These are phyloP conservation scores for Lanmaoa pseudosensibilis DNA, from an alignment of 768 basidiomycete species.

Conservation along the genomic window DNA sequence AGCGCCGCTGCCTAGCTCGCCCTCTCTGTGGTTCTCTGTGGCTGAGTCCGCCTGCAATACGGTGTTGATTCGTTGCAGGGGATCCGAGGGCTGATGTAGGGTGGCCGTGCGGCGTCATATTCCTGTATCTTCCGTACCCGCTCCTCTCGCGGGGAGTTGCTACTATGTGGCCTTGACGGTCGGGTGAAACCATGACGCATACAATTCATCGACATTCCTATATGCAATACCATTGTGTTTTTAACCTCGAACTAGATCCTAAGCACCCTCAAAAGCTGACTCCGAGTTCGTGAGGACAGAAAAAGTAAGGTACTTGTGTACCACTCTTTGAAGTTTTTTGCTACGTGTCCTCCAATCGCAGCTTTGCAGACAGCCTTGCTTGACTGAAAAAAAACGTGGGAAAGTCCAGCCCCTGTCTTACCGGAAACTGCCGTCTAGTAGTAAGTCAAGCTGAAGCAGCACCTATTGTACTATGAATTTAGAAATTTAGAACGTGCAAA, in stretches of 20 bases:
- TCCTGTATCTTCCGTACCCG: slow-evolving; percentile 74
- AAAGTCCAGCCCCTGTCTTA: no score
- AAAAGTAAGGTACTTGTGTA: neutral
- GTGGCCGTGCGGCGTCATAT: slow-evolving; percentile 67
- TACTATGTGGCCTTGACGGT: slow-evolving; percentile 75
- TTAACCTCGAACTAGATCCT: neutral
- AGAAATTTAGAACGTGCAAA: no score
- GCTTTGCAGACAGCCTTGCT: no score
- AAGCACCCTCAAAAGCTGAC: neutral
- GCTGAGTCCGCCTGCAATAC: slow-evolving; percentile 50
- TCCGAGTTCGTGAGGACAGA: neutral
- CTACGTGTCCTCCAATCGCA: no score
- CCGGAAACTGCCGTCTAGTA: no score
- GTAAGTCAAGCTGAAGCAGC: no score
- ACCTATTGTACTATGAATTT: no score
- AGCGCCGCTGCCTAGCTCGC: slow-evolving; percentile 40
- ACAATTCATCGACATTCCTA: slow-evolving; percentile 37
- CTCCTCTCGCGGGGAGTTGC: slow-evolving; percentile 32
- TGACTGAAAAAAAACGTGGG: no score
- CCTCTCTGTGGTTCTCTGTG: slow-evolving; percentile 31
- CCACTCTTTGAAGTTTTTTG: neutral
- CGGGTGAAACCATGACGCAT: slow-evolving; percentile 78
- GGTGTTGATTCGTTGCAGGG: slow-evolving; percentile 53
- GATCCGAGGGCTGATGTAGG: slow-evolving; percentile 45
- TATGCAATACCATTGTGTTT: neutral